Evolutionary conservation across 805 yeast genomes (phyloP), one percentile per base, ranked within the genome.

Genomic region (Peterozyma toletana): DNA sequence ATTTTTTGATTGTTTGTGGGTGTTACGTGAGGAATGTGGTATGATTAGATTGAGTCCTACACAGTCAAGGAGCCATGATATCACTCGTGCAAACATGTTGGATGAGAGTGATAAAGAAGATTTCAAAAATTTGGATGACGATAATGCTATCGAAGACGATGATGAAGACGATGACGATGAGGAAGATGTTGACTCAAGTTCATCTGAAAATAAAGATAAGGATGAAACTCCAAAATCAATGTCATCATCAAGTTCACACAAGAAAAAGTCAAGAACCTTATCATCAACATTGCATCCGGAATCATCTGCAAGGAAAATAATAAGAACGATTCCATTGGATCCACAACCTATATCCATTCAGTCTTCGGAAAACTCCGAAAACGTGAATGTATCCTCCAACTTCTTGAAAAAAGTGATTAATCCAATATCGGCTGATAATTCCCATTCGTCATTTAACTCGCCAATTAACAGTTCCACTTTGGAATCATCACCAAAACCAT

Each of bases 1-100:
- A 2, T 88, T 91, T 53, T 93, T 91, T 61, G 99, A 93, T 63
- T 83, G 91, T 53, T 66, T 91, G 40, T 86, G 90, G 78, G 73
- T 86, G 3, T 66, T 93, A 54, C 68, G 96, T 52, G 91, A 87
- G 52, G 84, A 86, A 59, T 86, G 88, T 48, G 96, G 96, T 11
- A 85, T 89, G 84, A 78, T 84, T 42, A 80, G 80, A 50, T 69
- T 78, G 40, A 75, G 65, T 34, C 62, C 74, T 45, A 51, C 52
- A 56, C 39, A 35, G 15, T 39, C 43, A 17, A 14, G 14, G 14
- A 27, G 16, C n/a, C 18, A 41, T n/a, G 27, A 13, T 5, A 14
- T 36, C 14, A 35, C 41, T 11, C 37, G 35, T 6, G 17, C 37
- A 7, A 43, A 39, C 44, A 50, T 11, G 61, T 55, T 27, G 48